Evolutionary conservation across 352 stramenopile genomes (phyloP), one percentile per base, ranked within the genome.

Genomic region (Pythium insidiosum): DNA sequence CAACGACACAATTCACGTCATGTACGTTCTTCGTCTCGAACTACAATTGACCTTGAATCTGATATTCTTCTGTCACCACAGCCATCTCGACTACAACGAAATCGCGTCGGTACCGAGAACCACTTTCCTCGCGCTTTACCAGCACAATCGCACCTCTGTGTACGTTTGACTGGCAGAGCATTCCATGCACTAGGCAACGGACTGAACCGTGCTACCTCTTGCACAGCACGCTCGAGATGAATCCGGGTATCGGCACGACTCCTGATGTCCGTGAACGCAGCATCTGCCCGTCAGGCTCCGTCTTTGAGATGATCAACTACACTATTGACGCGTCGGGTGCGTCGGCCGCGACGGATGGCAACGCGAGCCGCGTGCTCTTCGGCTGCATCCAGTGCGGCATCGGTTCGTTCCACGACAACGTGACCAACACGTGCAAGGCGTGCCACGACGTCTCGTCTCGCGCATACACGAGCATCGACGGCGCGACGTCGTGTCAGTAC

Each of bases 381-480:
- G 70, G 73, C 0, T 86, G 73, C 28, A 81, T 83, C 38, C 73
- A 86, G 45, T 86, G 73, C 38, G 49, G 63, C 22, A 73, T 63
- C 7, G 73, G 73, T 4, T 70, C 60, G 13, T 86, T 63, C 37
- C 73, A 86, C 40, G 63, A 86, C 41, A 73, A 75, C 16, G 53
- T 40, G 0, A 68, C 53, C 7, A 58, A 63, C 31, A 58, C 41
- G 6, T 86, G 73, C 49, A 37, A 63, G 2, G 40, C 52, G 1
- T 86, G 73, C 19, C 46, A 53, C 20, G 37, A 66, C 37, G 70
- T 82, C 0, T 82, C 66, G 1, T 42, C 49, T 5, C 70, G 73
- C 29, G 70, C 63, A 11, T 86, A 78, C 52, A 63, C 73, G 2
- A 61, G 68, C 12, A 37, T 68, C 38, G 70, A 86, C 33, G 73